phyloP scores from a whole-genome alignment of 1,139 yeast species.

The Geotrichum aggregatum region DNA sequence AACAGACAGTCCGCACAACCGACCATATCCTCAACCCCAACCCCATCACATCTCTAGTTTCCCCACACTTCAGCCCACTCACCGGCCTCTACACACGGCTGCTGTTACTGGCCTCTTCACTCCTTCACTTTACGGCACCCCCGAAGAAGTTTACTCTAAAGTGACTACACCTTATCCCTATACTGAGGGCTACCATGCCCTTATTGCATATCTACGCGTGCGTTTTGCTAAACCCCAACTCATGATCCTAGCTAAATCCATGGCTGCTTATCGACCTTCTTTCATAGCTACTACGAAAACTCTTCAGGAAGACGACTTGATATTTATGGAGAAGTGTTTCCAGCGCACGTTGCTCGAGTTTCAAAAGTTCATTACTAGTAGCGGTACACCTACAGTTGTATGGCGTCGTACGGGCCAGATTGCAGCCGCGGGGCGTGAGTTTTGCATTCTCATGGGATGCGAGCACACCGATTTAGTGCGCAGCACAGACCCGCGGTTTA shows the following conservation, averaged over 20 bases:
- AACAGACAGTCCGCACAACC: not conserved
- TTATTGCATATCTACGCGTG: slow-evolving; percentile 67
- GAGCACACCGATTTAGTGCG: slow-evolving; percentile 47
- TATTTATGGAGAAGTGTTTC: slow-evolving; percentile 92
- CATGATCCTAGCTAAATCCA: slow-evolving; percentile 78
- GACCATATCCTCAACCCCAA: slow-evolving; percentile 5
- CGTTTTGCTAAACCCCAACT: slow-evolving; percentile 69
- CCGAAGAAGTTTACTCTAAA: slow-evolving; percentile 32
- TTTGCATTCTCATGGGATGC: slow-evolving; percentile 70
- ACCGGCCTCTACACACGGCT: not conserved
- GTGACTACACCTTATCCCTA: slow-evolving; percentile 65
- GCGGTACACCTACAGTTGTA: slow-evolving; percentile 91
- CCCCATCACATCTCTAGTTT: not conserved
- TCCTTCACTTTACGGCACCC: slow-evolving; percentile 20
- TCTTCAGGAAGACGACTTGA: slow-evolving; percentile 80
- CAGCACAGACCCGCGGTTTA: slow-evolving; percentile 59
- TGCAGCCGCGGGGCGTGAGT: slow-evolving; percentile 91
- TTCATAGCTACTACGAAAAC: slow-evolving; percentile 90
- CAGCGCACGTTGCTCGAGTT: slow-evolving; percentile 85
- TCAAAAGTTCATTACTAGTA: slow-evolving; percentile 71
- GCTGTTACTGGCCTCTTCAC: slow-evolving; percentile 5
- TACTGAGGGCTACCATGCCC: slow-evolving; percentile 82
- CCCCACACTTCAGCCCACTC: slow-evolving; percentile 4
- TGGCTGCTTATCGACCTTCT: slow-evolving; percentile 87
- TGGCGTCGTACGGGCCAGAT: slow-evolving; percentile 95